A percentile compares a stretch with the other conserved stretches of the same genome.
Evolutionary conservation across 2,329 filamentous ascomycete genomes (phyloP).

Genomic region (Sporothrix sp.): DNA sequence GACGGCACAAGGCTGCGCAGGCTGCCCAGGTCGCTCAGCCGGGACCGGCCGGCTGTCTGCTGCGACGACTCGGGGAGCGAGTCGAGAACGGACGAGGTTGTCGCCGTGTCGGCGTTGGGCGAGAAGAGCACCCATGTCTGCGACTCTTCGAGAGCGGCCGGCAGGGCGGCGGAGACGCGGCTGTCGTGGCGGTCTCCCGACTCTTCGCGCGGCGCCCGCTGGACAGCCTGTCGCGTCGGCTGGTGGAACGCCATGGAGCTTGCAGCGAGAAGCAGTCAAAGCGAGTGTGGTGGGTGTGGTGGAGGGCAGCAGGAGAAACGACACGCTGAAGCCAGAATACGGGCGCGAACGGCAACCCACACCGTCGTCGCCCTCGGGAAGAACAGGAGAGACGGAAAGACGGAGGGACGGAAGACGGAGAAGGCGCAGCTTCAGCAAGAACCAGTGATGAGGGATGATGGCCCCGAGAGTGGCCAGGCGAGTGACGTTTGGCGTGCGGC

Average conservation of each 20-base stretch:
- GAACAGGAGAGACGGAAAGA: neutral
- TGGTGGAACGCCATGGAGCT: slow-evolving; percentile 20
- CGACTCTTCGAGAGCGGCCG: slow-evolving; percentile 46
- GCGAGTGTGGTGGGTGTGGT: no score
- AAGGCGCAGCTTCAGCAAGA: neutral
- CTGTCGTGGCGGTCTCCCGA: slow-evolving; percentile 6
- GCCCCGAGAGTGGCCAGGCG: slow-evolving; percentile 3
- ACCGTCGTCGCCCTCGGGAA: neutral
- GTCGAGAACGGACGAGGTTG: slow-evolving; percentile 54
- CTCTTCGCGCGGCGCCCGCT: slow-evolving; percentile 33
- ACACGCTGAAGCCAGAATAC: neutral
- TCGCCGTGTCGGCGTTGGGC: slow-evolving; percentile 51
- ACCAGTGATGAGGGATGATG: neutral
- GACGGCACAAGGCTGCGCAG: slow-evolving; percentile 60
- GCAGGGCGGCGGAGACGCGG: neutral
- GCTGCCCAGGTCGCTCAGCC: slow-evolving; percentile 71
- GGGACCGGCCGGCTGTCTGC: slow-evolving; percentile 58
- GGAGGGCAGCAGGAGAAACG: neutral
- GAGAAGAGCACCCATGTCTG: slow-evolving; percentile 97
- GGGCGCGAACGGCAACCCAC: slow-evolving; percentile 2
- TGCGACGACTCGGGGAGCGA: slow-evolving; percentile 57
- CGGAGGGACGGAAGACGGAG: neutral
- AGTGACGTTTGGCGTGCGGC: slow-evolving; percentile 1
- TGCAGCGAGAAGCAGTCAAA: neutral
- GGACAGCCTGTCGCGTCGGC: slow-evolving; percentile 34